Base-by-base conservation (phyloP, 2,329 filamentous ascomycete genomes). In the Exophiala phaeomuriformis region DNA sequence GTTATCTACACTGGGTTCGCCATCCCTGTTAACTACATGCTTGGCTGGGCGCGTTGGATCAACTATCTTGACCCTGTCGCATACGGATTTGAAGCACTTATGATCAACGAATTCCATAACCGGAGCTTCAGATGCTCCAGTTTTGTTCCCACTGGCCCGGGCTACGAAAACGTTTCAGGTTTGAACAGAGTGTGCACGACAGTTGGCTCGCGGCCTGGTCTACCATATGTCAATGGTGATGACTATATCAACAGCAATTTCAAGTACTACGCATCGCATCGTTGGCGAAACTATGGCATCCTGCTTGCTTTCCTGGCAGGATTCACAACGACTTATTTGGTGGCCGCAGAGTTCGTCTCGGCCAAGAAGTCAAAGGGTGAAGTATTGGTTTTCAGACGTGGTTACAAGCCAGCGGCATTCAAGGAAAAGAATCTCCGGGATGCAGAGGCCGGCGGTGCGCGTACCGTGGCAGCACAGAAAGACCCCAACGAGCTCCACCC, bases 281-380 rank as follows among this genome's bases (percentile, higher is more conserved):
- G 79, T 3, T 85, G 83, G 83, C 71, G 84, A 6, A 88, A 88
- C 64, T 76, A 86, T 53, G 85, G 84, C 1, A 85, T 89, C 51
- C 66, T 88, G 1, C 64, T 83, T 10, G 84, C 67, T 0, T 86
- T 88, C 67, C 68, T 84, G 48, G 61, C 86, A 31, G 79, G 9
- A 88, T 87, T 68, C 68, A 72, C 54, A 70, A n/a, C 37, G 31
- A 35, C 39, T 9, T 66, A 66, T 54, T 51, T 66, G 1, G 43
- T 58, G n/a, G 59, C 61, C 2, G 64, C 64, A 2, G 64, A 67
- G 31, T 57, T 56, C 6, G 63, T 64, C 8, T 67, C 69, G 61
- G 56, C 64, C 3, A 69, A 68, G 55, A 65, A 69, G 47, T 69
- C 68, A 49, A 69, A 68, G 47, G 68, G 68, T 8, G 68, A 71